Percentiles rank a stretch among this genome's conserved stretches.
phyloP scores from a whole-genome alignment of 768 basidiomycete species.

The Russula dissimulans region DNA sequence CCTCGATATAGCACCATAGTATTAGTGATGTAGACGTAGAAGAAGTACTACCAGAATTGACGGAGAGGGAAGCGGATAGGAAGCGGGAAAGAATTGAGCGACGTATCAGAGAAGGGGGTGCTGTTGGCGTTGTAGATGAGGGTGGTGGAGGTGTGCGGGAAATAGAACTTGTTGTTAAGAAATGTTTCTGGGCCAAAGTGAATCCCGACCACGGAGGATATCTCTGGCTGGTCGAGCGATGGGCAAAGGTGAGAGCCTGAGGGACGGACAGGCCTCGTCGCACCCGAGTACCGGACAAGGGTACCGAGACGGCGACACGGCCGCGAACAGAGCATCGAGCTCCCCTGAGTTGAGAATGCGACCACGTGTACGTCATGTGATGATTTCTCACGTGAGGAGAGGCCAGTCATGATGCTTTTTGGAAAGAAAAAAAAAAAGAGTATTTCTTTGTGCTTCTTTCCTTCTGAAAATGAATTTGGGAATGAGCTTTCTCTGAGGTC shows the following conservation, averaged over 20 bases:
- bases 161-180: background rate
- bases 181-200: background rate
- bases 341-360: no score
- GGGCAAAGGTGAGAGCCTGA: background rate
- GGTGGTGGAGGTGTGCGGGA: background rate
- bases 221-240: background rate
- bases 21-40: conserved; percentile 51
- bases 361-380: no score
- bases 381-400: no score
- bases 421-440: no score
- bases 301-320: background rate
- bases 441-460: no score
- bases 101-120: background rate
- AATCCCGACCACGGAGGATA: background rate
- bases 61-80: background rate
- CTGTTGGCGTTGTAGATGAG: background rate
- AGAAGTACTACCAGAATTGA: conserved; percentile 23
- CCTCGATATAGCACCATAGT: no score
- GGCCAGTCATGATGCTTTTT: no score
- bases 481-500: no score
- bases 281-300: background rate
- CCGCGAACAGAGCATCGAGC: background rate
- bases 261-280: background rate
- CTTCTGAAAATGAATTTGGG: no score
- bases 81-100: conserved; percentile 12